phyloP scores from a whole-genome alignment of 345 rosid species.

The Noccaea caerulescens region DNA sequence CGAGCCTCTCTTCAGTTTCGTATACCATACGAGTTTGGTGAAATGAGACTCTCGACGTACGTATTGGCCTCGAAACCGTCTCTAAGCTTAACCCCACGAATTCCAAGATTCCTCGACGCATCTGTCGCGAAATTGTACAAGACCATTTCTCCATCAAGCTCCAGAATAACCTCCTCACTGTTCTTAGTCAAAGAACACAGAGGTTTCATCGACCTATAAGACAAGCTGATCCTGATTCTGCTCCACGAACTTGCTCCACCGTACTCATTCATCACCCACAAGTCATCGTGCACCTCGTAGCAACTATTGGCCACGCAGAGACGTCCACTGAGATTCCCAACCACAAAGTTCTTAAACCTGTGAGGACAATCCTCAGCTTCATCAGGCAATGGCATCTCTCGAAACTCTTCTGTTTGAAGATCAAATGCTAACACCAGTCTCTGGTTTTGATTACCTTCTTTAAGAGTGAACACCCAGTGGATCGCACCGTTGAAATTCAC shows the following conservation, averaged over 20 bases:
- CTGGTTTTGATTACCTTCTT: neutral
- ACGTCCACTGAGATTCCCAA: conserved; percentile 40
- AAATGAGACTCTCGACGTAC: conserved; percentile 53
- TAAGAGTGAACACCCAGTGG: conserved; percentile 48
- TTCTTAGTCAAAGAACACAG: conserved; percentile 43
- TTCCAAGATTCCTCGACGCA: conserved; percentile 33
- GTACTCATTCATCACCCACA: conserved; percentile 53
- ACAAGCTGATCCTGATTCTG: conserved; percentile 39
- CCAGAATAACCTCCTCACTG: conserved; percentile 42
- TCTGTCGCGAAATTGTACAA: conserved; percentile 45
- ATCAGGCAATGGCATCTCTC: conserved; percentile 43
- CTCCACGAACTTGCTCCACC: conserved; percentile 47
- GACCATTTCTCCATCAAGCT: conserved; percentile 52
- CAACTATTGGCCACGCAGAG: conserved; percentile 48
- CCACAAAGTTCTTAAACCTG: conserved; percentile 39
- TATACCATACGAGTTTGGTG: conserved; percentile 43
- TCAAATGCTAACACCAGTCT: conserved; percentile 44
- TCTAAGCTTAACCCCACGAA: conserved; percentile 45
- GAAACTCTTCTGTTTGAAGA: conserved; percentile 44
- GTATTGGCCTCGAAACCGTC: conserved; percentile 51
- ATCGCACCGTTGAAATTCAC: conserved; percentile 41
- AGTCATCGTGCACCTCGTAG: conserved; percentile 44
- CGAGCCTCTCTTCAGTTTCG: neutral
- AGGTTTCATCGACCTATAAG: conserved; percentile 51
- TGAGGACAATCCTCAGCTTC: conserved; percentile 43